These are phyloP conservation scores for Acidiella bohemica DNA, from an alignment of 495 filamentous ascomycete species.

Conservation along the genomic window DNA sequence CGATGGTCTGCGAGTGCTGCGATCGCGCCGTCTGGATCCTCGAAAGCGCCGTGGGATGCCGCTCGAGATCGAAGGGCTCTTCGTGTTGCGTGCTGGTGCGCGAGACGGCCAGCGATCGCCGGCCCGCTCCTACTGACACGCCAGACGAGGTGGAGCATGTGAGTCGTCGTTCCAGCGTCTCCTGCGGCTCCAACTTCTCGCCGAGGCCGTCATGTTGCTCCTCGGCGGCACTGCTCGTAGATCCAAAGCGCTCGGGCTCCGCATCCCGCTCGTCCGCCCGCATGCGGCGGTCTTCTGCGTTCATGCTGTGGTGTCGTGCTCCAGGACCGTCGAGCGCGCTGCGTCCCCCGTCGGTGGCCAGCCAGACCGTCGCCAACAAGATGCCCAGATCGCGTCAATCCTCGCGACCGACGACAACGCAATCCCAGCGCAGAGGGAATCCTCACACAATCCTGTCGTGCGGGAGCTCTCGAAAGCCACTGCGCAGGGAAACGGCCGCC, in stretches of 20 bases:
- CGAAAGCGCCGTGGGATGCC: slow-evolving; percentile 59
- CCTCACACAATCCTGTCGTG: no score
- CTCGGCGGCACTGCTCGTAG: slow-evolving; percentile 9
- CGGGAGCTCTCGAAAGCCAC: no score
- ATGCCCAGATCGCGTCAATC: no score
- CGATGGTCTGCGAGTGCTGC: slow-evolving; percentile 67
- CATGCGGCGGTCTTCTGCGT: slow-evolving; percentile 41
- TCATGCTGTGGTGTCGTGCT: slow-evolving; percentile 22
- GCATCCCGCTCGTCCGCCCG: slow-evolving; percentile 34
- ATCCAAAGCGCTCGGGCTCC: slow-evolving; percentile 19
- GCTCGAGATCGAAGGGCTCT: slow-evolving; percentile 37
- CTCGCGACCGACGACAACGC: no score
- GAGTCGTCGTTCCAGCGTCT: slow-evolving; percentile 15
- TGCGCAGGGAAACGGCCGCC: no score
- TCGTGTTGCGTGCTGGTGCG: slow-evolving; percentile 50
- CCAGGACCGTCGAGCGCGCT: no score
- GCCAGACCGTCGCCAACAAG: no score
- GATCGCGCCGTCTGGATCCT: slow-evolving; percentile 61
- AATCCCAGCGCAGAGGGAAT: no score
- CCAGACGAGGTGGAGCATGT: slow-evolving; percentile 29
- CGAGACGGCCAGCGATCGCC: slow-evolving; percentile 33
- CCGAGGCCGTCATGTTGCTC: slow-evolving; percentile 24
- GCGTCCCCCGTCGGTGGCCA: no score
- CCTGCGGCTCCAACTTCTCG: slow-evolving; percentile 6
- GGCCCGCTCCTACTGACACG: slow-evolving; percentile 19